Base-by-base conservation (phyloP, 106 monocot genomes). In the Dioscorea alata region DNA sequence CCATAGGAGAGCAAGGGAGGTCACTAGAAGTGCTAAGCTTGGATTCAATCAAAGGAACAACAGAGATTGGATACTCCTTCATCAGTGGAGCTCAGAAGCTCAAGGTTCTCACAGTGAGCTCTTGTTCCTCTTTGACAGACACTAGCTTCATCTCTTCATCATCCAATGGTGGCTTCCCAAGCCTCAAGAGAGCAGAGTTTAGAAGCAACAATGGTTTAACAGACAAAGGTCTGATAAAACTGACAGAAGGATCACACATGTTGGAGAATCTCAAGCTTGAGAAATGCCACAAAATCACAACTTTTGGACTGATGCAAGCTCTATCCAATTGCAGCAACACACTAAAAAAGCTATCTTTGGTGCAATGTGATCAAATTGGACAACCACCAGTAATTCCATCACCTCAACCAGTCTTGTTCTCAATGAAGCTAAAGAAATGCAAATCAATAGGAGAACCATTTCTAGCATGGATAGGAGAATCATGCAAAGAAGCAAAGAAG, bases 371-470 rank as follows among this genome's bases (percentile, higher is more conserved):
- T 35, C 34, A 33, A 13, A 33, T 31, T 8, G 33, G 33, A 17
- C 24, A 21, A n/a, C 22, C 19, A 8, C 8, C 8, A 61, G 10
- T 0, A 61, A 1, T 6, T 28, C 17, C 15, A 18, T 8, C 33
- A 18, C 33, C 1, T 7, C 19, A 33, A 8, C 64, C 64, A 13
- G 13, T 7, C 25, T 33, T 64, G 32, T 33, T 13, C 64, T 33
- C 19, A 33, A 28, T 64, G 17, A 64, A 64, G 16, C 64, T 64
- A 31, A 64, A 64, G 64, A 64, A 64, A 4, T 64, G 64, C 64
- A 64, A 64, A 33, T 16, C 33, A 23, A 31, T 64, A 12, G 33
- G 31, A 23, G 64, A 64, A 28, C 4, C 8, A 3, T 33, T 64
- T 13, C 64, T 64, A 0, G 10, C 9, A 8, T 18, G 32, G 33